Conservation (phyloP, 345 rosid species). For the Eucalyptus pumila region DNA sequence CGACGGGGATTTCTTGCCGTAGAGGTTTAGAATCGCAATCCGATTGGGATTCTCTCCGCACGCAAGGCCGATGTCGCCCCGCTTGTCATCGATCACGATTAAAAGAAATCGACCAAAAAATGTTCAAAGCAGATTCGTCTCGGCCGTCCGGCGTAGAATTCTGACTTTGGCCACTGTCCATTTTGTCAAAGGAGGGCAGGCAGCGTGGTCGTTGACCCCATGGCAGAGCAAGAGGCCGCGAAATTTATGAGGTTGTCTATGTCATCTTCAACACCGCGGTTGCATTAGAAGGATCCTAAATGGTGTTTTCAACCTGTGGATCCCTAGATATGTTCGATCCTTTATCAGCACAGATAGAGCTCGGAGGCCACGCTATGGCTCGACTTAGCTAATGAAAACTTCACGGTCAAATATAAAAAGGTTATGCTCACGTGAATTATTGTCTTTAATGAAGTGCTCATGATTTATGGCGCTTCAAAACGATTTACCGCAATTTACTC, state of each 20-base stretch:
- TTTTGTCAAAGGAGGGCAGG: neutral
- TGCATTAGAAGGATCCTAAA: neutral
- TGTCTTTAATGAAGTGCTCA: neutral
- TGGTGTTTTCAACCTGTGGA: neutral
- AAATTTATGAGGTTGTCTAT: neutral
- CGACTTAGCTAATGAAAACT: neutral
- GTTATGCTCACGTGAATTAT: neutral
- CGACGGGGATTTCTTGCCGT: neutral
- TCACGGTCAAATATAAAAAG: neutral
- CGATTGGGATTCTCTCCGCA: neutral
- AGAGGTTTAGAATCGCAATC: neutral
- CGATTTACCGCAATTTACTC: accelerated
- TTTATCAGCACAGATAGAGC: neutral
- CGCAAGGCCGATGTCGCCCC: neutral
- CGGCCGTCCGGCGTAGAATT: neutral
- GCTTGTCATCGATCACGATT: neutral
- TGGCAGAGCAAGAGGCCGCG: neutral
- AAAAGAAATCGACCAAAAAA: neutral
- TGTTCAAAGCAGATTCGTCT: neutral
- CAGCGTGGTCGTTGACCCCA: neutral
- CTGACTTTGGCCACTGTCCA: neutral
- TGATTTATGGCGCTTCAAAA: neutral
- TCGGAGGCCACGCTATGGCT: neutral
- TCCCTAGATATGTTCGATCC: neutral
- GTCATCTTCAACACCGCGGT: neutral